A percentile compares a stretch with the other conserved stretches of the same genome.
These are phyloP conservation scores for Trichoderma reesei DNA, from an alignment of 495 filamentous ascomycete genomes.

Conservation along the genomic window DNA sequence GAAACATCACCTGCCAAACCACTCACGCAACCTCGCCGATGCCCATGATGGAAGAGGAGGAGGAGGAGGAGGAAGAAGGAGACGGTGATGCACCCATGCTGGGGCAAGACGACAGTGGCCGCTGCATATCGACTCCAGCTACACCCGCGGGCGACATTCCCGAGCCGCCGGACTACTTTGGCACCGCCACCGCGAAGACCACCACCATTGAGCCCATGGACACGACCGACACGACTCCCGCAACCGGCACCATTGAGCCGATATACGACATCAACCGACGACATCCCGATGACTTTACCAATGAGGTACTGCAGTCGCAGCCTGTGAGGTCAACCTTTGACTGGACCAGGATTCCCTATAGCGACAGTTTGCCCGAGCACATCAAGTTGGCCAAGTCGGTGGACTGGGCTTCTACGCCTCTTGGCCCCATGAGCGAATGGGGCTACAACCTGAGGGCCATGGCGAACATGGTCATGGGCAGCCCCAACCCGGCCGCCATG, in stretches of 20 bases:
- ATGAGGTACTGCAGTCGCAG: slow-evolving; percentile 16
- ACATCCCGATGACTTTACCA: slow-evolving; percentile 21
- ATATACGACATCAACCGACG: slow-evolving; percentile 6
- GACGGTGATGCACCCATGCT: slow-evolving; percentile 6
- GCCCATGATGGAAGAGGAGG: slow-evolving; percentile 19
- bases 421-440: slow-evolving; percentile 54
- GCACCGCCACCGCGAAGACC: slow-evolving; percentile 17
- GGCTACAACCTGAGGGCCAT: slow-evolving; percentile 45
- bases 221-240: neutral
- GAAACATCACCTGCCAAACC: slow-evolving; percentile 18
- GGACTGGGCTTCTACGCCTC: slow-evolving; percentile 49
- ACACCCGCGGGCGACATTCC: neutral
- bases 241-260: neutral
- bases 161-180: slow-evolving; percentile 42
- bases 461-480: slow-evolving; percentile 52
- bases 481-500: slow-evolving; percentile 51
- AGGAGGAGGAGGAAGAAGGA: slow-evolving; percentile 14
- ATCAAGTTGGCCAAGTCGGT: slow-evolving; percentile 53
- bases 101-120: neutral
- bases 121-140: neutral
- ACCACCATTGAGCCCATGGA: neutral
- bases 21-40: slow-evolving; percentile 21
- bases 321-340: slow-evolving; percentile 43
- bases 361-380: slow-evolving; percentile 47
- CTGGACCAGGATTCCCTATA: slow-evolving; percentile 56